A percentile compares a stretch with the other conserved stretches of the same genome.
phyloP scores from a whole-genome alignment of 2,329 filamentous ascomycete species.

The Pseudocercospora macadamiae region DNA sequence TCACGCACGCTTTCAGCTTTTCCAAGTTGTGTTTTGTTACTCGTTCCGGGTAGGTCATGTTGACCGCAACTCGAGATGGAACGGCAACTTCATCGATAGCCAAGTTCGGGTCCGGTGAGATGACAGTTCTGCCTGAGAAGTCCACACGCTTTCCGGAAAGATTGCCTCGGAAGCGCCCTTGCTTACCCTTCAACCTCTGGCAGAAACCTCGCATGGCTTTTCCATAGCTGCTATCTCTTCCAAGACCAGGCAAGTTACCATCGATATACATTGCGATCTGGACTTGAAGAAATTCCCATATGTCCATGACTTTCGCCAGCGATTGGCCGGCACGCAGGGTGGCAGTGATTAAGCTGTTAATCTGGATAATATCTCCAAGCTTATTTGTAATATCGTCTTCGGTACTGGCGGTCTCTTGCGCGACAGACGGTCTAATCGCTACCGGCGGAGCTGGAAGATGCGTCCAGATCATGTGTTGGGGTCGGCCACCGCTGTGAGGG shows the following conservation, averaged over 20 bases:
- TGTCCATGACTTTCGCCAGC: conserved; percentile 90
- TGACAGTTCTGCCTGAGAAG: conserved; percentile 96
- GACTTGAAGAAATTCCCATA: conserved; percentile 95
- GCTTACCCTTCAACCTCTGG: conserved; percentile 93
- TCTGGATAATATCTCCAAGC: conserved; percentile 92
- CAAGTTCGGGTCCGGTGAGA: conserved; percentile 94
- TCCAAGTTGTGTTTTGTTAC: conserved; percentile 83
- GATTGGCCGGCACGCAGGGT: conserved; percentile 82
- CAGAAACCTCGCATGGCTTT: conserved; percentile 93
- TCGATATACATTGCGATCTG: conserved; percentile 99
- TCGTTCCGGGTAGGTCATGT: conserved; percentile 91
- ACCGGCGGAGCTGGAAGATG: conserved; percentile 92
- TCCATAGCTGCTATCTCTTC: conserved; percentile 77
- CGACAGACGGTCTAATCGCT: conserved; percentile 90
- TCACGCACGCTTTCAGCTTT: conserved; percentile 74
- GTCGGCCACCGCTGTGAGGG: conserved; percentile 74
- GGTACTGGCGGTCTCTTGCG: conserved; percentile 88
- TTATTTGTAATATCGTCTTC: conserved; percentile 97
- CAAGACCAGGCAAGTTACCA: conserved; percentile 88
- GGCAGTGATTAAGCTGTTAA: conserved; percentile 83
- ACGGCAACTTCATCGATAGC: conserved; percentile 93
- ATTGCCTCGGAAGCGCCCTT: conserved; percentile 95
- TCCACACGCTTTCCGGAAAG: conserved; percentile 97
- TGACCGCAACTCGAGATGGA: conserved; percentile 88
- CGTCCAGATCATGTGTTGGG: conserved; percentile 98